A percentile compares a stretch with the other conserved stretches of the same genome.
Evolutionary conservation across 371 early-diverging fungal species (phyloP).

Genomic region (Mortierella sp.): DNA sequence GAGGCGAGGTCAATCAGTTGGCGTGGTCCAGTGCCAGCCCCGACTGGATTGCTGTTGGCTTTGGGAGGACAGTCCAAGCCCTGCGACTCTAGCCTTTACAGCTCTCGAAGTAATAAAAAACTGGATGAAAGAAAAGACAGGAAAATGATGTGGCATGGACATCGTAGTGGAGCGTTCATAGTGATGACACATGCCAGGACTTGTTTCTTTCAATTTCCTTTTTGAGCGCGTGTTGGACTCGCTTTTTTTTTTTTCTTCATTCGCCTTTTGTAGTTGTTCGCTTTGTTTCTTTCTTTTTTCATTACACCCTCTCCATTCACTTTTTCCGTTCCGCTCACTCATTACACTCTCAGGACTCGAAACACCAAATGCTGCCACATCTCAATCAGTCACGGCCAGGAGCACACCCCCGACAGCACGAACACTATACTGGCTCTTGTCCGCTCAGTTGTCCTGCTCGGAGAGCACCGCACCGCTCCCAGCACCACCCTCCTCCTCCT

Average conservation of each 20-base stretch:
- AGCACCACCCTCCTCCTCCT: slow-evolving; percentile 15
- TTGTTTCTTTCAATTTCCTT: background rate
- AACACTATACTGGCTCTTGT: slow-evolving; percentile 41
- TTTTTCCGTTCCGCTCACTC: background rate
- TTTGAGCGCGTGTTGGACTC: background rate
- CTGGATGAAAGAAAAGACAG: background rate
- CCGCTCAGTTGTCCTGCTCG: slow-evolving; percentile 46
- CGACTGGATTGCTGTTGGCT: slow-evolving; percentile 84
- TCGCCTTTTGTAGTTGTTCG: background rate
- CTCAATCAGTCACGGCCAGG: slow-evolving; percentile 23
- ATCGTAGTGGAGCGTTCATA: background rate
- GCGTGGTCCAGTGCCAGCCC: slow-evolving; percentile 77
- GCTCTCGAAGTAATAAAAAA: background rate
- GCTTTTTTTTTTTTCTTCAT: background rate
- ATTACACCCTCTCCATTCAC: background rate
- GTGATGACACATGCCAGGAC: background rate
- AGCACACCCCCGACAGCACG: slow-evolving; percentile 31
- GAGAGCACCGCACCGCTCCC: slow-evolving; percentile 20
- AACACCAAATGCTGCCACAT: slow-evolving; percentile 36
- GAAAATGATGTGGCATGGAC: background rate
- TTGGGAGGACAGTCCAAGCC: slow-evolving; percentile 76
- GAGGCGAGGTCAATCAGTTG: slow-evolving; percentile 78
- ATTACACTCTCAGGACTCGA: background rate
- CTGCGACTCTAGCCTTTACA: slow-evolving; percentile 51
- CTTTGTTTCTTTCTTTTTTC: background rate